Base-by-base conservation (phyloP, 2,329 filamentous ascomycete genomes). In the Alternaria hordeiaustralica region DNA sequence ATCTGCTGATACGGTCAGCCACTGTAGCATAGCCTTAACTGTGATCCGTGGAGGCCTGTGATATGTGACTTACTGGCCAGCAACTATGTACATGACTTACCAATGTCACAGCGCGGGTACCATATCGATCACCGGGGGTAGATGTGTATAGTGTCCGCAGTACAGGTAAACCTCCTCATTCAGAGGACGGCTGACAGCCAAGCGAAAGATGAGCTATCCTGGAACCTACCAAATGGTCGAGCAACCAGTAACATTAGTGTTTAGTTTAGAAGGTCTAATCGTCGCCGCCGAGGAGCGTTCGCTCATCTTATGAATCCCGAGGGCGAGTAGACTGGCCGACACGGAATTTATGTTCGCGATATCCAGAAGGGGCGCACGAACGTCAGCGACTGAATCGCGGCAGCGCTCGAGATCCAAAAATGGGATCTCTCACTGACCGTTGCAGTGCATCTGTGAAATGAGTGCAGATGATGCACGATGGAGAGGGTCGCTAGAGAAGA, bases 221-320 rank as follows among this genome's bases (percentile, higher is more conserved):
- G 33, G 7, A 36, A 36, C 33, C 8, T 5, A 36, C 33, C 33
- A n/a, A 36, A 5, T 1, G 15, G 33, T 36, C 15, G 7, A n/a
- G 9, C 0, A n/a, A 36, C 15, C 33, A 36, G 33, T 4, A 36
- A 5, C 33, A 36, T n/a, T 36, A n/a, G 2, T 36, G 33, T n/a
- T n/a, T 0, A 13, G 7, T 4, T 9, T 7, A 2, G 15, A 36
- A 4, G 13, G 33, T n/a, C 15, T 0, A 9, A 0, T 36, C 33
- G 1, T 1, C 7, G 33, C 33, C 33, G 33, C 7, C 0, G 33
- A n/a, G 8, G 13, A 36, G 33, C 2, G 33, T 36, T 36, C 33
- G 13, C 33, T 1, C 1, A 36, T 36, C 0, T 36, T 13, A n/a
- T 36, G 30, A n/a, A 3, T 36, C 33, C 33, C 13, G 33, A 36